Base-by-base conservation (phyloP, 345 rosid species). In the Euphorbia peplus region DNA sequence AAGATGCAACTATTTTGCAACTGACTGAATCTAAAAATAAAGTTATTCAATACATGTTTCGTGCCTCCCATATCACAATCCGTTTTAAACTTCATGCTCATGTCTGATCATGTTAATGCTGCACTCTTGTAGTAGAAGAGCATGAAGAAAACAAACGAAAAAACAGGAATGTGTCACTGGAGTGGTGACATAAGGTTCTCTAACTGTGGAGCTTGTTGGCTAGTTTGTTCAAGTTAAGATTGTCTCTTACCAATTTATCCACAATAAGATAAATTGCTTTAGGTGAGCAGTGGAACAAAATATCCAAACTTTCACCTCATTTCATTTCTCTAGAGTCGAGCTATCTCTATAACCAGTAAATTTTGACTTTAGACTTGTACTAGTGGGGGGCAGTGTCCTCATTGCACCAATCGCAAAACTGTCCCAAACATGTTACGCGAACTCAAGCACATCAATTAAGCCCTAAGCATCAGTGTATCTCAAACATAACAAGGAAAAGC, bases 361-460 rank as follows among this genome's bases (percentile, higher is more conserved):
- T 44, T 44, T 44, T 44, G 50, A 44, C 50, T 13, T 44, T 0
- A 44, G 50, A 44, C 50, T 44, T 44, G 12, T 44, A 44, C 18
- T 10, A 12, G 50, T 44, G 16, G 11, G 42, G 42, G 11, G 10
- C 42, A 39, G 42, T 39, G 42, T 4, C 42, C 42, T 1, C 4
- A 39, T 1, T 5, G 8, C 42, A 39, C 9, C 9, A 2, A 39
- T 39, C 42, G 11, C 11, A 39, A 39, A 39, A 5, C 9, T 39
- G 9, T 8, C 42, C 42, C 11, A 8, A 8, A 39, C 6, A 39
- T 14, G 35, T 15, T 44, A 42, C 15, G 44, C n/a, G n/a, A n/a
- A n/a, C n/a, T n/a, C 46, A 18, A 29, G 73, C 18, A 67, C 26
- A 37, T 70, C 25, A 70, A 44, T 54, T 60, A 16, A 57, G 42